phyloP scores from a whole-genome alignment of 495 filamentous ascomycete genomes.

The Talaromyces wortmannii region DNA sequence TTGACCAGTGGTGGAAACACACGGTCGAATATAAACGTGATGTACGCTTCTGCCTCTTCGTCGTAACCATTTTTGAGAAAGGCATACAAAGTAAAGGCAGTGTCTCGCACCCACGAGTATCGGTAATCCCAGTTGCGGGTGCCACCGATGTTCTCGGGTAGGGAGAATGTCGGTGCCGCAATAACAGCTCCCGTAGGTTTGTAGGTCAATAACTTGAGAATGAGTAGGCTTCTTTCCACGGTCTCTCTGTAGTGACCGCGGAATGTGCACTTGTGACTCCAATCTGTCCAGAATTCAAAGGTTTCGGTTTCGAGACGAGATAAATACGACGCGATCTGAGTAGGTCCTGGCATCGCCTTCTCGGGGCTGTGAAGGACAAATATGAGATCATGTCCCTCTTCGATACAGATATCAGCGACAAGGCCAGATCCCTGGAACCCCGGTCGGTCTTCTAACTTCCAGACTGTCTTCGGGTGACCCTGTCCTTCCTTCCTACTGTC shows the following conservation, averaged over 20 bases:
- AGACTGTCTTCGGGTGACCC: constrained; percentile 39
- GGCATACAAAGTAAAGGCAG: constrained; percentile 70
- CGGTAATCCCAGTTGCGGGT: constrained; percentile 73
- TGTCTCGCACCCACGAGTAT: constrained; percentile 69
- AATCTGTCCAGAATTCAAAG: constrained; percentile 60
- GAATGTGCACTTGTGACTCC: constrained; percentile 61
- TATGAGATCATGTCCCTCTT: constrained; percentile 59
- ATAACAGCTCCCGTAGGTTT: constrained; percentile 52
- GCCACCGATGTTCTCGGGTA: constrained; percentile 67
- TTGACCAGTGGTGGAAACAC: constrained; percentile 36
- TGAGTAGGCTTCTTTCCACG: constrained; percentile 59
- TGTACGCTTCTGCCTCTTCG: constrained; percentile 67
- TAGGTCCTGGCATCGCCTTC: constrained; percentile 30
- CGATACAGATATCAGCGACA: constrained; percentile 45
- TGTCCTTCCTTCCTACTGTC: constrained; percentile 46
- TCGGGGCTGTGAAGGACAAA: constrained; percentile 52
- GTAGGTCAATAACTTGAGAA: constrained; percentile 67
- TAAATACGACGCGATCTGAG: constrained; percentile 46
- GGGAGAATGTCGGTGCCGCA: constrained; percentile 55
- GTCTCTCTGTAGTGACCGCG: constrained; percentile 65
- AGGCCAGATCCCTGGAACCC: constrained; percentile 54
- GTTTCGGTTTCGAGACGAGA: constrained; percentile 57
- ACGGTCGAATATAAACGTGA: constrained; percentile 65
- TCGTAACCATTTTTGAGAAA: constrained; percentile 66
- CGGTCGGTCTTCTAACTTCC: constrained; percentile 41